Base-by-base conservation (phyloP, 768 basidiomycete species). In the Sarcomyxa edulis region DNA sequence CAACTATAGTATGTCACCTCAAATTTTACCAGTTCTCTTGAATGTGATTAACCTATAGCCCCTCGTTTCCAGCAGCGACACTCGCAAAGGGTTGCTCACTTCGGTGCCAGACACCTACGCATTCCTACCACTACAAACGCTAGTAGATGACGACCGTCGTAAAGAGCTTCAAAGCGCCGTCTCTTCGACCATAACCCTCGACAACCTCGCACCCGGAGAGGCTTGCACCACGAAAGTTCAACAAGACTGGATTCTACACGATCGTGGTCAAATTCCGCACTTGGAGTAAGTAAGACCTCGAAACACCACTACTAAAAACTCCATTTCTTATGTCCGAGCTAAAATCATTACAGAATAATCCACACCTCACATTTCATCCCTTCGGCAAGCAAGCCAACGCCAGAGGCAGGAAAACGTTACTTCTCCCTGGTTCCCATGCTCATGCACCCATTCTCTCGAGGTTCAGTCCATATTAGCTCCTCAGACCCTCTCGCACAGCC, bases 371-470 rank as follows among this genome's bases (percentile, higher is more conserved):
- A 42, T 10, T 48, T 47, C 36, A 32, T 48, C 5, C 41, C 42
- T n/a, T 25, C n/a, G n/a, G 32, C 15, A 32, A 23, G 10, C 25
- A 25, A 32, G 26, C n/a, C 33, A 22, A 30, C 18, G 3, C 44
- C 49, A 5, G 46, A 55, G 23, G 27, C 32, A 4, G 54, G 55
- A 1, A 52, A 47, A 22, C 43, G 34, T 10, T 60, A 60, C 26
- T 38, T 39, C 18, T 46, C 56, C 0, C 25, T 54, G 6, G 14
- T 46, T 10, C 5, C 47, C 5, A 37, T 40, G 12, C 45, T 64
- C 1, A 58, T 59, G 35, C 65, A 62, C 43, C 61, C 66, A 4
- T 56, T 64, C 44, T 58, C 60, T 22, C 52, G 63, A 9, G 73
- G 73, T n/a, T 54, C 53, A 5, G 58, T 72, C 25, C 57, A 59